Base-by-base conservation (phyloP, 805 yeast genomes). In the Candida qinlingensis region DNA sequence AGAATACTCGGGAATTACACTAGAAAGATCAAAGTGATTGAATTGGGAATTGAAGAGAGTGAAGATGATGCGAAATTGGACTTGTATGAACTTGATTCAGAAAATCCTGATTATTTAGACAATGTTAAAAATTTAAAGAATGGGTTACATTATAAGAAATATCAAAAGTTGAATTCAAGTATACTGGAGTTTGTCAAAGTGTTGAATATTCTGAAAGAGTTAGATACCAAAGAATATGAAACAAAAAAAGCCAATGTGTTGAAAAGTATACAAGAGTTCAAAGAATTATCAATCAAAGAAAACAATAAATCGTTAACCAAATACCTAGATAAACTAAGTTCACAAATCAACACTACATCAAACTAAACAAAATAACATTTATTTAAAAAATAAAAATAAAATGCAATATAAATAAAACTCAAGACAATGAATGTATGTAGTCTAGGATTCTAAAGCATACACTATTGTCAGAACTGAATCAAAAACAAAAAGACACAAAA, bases 71-170 rank as follows among this genome's bases (percentile, higher is more conserved):
- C 34, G 29, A 46, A 45, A 10, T 34, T 44, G 19, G 47, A 49
- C n/a, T 26, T 54, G 4, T 54, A 50, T 38, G 39, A 45, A 1
- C 35, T 52, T 6, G 44, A 50, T 34, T 38, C 37, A 12, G 39
- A 53, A 26, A 43, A 41, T n/a, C 29, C 7, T 12, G 42, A 47
- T 19, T 43, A 50, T 19, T 39, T 54, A 13, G 7, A 9, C 9
- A 45, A 51, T 4, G 36, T 54, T n/a, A 42, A 47, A 30, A 46
- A 43, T 40, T 9, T 54, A 33, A 53, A 48, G 26, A 45, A 51
- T 41, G 58, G 56, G 0, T 41, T 54, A 8, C 41, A 42, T 4
- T 44, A 35, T 30, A 9, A 34, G 10, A 30, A 33, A 12, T 51
- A 53, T 33, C 56, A 53, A 30, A 6, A 19, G 6, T 42, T 52